Evolutionary conservation across 768 basidiomycete genomes (phyloP), one percentile per base, ranked within the genome.

Genomic region (Suillus subalutaceus): DNA sequence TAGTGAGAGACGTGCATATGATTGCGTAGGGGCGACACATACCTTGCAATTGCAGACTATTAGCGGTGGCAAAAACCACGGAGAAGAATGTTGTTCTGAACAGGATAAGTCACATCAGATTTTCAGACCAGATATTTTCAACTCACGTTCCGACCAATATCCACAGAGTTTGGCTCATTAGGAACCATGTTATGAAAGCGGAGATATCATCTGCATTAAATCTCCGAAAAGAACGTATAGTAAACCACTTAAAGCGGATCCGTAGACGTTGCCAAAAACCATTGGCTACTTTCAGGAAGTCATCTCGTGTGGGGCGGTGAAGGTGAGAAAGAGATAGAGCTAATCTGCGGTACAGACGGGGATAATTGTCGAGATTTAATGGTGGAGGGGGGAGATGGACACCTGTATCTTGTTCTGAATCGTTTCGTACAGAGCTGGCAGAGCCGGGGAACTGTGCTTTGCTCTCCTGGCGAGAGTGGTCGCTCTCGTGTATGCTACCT

Each of bases 151-250:
- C 96, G 59, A 99, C 84, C 61, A 99, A 79, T 67, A 99, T 92
- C 97, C 97, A 99, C 4, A 97, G 79, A 2, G 95, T 93, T 72
- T 98, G 96, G 73, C 96, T 96, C 83, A 98, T 90, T 61, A 99
- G 80, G 70, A 97, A 95, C 93, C 95, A 96, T 62, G 93, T 96
- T 41, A 97, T 79, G 79, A 99, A 98, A 1, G 96, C 97, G 50
- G 94, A 96, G 63, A 97, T 92, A 75, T 99, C 97, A 76, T 99
- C 97, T 61, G 93, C 91, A 70, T 97, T 96, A 79, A 96, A 99
- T 72, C 88, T 90, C 57, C 97, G 88, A 80, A 97, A 99, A 5
- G 93, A 94, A 68, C 93, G 85, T 71, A 99, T 96, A 13, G 94
- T 94, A 70, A 96, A 92, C 97, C 97, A 99, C 75, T 95, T 95